Base-by-base conservation (phyloP, 2,329 filamentous ascomycete genomes). In the Aspergillus oerlinghausenensis region DNA sequence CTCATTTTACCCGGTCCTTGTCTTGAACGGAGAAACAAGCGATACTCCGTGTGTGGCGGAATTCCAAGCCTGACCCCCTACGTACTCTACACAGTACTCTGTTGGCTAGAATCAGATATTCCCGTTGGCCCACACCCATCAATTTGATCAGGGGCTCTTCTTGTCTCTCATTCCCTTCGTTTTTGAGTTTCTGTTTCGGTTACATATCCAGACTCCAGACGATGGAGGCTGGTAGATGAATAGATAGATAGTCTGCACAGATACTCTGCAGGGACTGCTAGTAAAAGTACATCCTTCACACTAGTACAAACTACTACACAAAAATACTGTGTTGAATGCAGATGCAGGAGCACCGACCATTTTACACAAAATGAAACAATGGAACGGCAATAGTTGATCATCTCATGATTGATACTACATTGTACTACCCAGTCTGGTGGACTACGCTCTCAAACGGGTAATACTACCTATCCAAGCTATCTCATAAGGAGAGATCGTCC, bases 41-140 rank as follows among this genome's bases (percentile, higher is more conserved):
- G 52, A 55, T 43, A 21, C 48, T 50, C 52, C 35, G 48, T 50
- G 19, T 3, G 52, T 55, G 52, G 52, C 48, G 52, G 52, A 50
- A 55, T 28, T 55, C 35, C 47, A 50, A 17, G 14, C 11, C 32
- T 35, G 32, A 35, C 32, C 14, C 14, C 3, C 9, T 35, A 35
- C 0, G 14, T 35, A 7, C 5, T 38, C 14, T 35, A 23, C 21
- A 23, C 21, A 23, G 21, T 23, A 7, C 14, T 38, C 32, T 14
- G 32, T 17, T 17, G 32, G 32, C 32, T 38, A 17, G 32, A 38
- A 38, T 17, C 32, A 38, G 32, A 38, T 38, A 17, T 38, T 14
- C 14, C 32, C 32, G 32, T 14, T 17, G 32, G 14, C 32, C 32
- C 6, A 38, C 32, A 14, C 14, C 14, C 32, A 38, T 38, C 32